Evolutionary conservation across 192 early-diverging fungal genomes (phyloP), one percentile per base, ranked within the genome.

Genomic region (Lobosporangium transversale): DNA sequence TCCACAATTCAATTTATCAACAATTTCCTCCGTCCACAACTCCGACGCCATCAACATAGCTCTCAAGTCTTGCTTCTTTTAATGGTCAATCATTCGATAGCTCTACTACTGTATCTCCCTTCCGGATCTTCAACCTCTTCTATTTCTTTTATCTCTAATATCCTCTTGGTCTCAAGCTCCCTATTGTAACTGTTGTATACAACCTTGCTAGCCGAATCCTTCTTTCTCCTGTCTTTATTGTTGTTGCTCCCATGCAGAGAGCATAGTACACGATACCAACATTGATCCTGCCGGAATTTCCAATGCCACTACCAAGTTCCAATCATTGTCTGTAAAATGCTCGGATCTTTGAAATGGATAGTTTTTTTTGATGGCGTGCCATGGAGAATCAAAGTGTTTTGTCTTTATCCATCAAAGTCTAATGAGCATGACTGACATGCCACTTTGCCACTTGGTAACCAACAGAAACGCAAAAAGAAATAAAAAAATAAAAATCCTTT

Each of bases 401-500:
- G n/a, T n/a, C n/a, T n/a, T n/a, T n/a, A n/a, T n/a, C n/a, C n/a
- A n/a, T n/a, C n/a, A n/a, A n/a, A n/a, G n/a, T n/a, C n/a, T n/a
- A n/a, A n/a, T n/a, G n/a, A n/a, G n/a, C n/a, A n/a, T n/a, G n/a
- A n/a, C n/a, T n/a, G n/a, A n/a, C n/a, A n/a, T n/a, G n/a, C n/a
- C n/a, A n/a, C n/a, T 40, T 40, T 40, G 37, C 7, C 14, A 7
- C 14, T 40, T 40, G 37, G 37, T 10, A 14, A 14, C 7, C 14
- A 40, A 14, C 7, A 14, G 37, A 40, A 40, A 40, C 8, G 37
- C 8, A 40, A 40, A 40, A 7, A 40, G n/a, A 9, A 48, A 48
- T 18, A 48, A 48, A 48, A 48, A 48, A 48, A 48, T 18, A 48
- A 48, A 48, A 48, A 21, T 40, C 37, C 54, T 56, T 56, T 56